phyloP scores from a whole-genome alignment of 331 rosid species.

The Phaseolus coccineus region DNA sequence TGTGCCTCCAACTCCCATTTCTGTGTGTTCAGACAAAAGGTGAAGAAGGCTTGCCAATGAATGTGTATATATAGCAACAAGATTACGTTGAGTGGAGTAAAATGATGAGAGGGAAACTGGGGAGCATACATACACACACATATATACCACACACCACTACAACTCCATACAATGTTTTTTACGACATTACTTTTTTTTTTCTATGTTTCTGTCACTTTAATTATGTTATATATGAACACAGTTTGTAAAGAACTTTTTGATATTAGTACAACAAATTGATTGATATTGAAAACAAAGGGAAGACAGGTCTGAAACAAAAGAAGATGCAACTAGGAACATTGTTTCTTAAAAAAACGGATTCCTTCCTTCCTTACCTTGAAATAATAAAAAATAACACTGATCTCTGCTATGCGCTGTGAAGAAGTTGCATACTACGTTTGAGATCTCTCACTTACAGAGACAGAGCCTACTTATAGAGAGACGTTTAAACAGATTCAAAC shows the following conservation, averaged over 20 bases:
- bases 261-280: background rate
- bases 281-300: constrained; percentile 41
- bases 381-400: constrained; percentile 44
- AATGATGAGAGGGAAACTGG: background rate
- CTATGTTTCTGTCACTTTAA: background rate
- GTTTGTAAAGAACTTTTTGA: background rate
- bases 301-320: constrained; percentile 39
- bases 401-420: constrained; percentile 32
- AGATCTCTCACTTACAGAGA: constrained; percentile 26
- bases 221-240: background rate
- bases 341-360: constrained; percentile 47
- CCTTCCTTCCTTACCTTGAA: constrained; percentile 60
- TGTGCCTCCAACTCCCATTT: constrained; percentile 94
- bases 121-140: background rate
- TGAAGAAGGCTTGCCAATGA: constrained; percentile 14
- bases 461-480: constrained; percentile 56
- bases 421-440: constrained; percentile 48
- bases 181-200: background rate
- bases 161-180: background rate
- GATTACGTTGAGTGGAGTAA: background rate
- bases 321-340: constrained; percentile 56
- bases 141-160: constrained; percentile 17
- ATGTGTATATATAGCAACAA: background rate
- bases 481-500: constrained; percentile 53
- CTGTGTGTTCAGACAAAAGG: constrained; percentile 34